Base-by-base conservation (phyloP, 1,284 basidiomycete species). In the Veloboletus limbatus region DNA sequence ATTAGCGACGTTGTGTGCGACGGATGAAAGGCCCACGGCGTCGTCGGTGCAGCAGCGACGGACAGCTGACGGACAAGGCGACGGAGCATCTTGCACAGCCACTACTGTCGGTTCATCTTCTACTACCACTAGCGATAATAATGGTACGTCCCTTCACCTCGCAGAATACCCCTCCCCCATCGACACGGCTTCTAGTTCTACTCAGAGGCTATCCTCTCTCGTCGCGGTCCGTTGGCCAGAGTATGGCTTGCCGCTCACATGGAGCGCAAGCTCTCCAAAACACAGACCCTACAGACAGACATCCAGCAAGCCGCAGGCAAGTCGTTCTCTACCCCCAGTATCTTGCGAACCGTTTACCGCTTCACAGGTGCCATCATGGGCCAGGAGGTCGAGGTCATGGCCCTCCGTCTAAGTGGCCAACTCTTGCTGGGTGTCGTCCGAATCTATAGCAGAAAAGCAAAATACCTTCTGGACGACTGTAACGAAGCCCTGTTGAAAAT, bases 181-280 rank as follows among this genome's bases (percentile, higher is more conserved):
- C 31, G 8, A 16, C n/a, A 10, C 8, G 27, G 1, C 20, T 1
- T 45, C 14, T 50, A 89, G 93, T 92, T 96, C 67, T 92, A 95
- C 63, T 93, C 90, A 51, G 94, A 97, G 67, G 85, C 89, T 37
- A 91, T 97, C 67, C 78, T 97, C 54, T 91, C 92, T 43, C 89
- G 94, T 64, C 85, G 92, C 49, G 96, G 96, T 40, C 92, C 95
- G 8, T 77, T 99, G 28, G 95, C 92, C 34, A 92, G 89, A 71
- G 92, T 99, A 74, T 99, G 96, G 96, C 85, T 98, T 42, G 96
- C 96, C 20, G 96, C 97, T 2, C 96, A 98, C 75, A 95, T 96
- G 84, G 94, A 98, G 70, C 84, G 93, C 61, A 97, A 97, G 74
- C 82, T 99, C 59, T 94, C 91, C 62, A 99, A 99, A 70, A 85